phyloP scores from a whole-genome alignment of 768 basidiomycete species.

The Asterophora parasitica region DNA sequence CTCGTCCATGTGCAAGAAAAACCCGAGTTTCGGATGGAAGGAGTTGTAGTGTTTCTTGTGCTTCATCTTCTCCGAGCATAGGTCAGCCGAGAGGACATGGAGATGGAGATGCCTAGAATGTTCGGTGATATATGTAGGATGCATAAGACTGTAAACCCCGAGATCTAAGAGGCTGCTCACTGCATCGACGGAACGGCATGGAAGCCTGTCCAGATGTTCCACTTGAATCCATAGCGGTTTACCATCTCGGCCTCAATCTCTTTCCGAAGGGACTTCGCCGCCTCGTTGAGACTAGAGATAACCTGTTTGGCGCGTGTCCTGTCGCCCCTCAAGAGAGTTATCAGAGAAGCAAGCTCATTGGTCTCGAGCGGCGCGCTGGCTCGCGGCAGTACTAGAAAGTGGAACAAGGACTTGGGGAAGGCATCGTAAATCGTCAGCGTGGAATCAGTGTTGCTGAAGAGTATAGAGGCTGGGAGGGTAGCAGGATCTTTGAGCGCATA shows the following conservation, averaged over 20 bases:
- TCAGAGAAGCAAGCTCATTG: conserved; percentile 47
- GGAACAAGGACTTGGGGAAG: conserved; percentile 82
- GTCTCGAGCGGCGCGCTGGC: conserved; percentile 27
- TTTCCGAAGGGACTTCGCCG: conserved; percentile 48
- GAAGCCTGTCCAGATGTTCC: conserved; percentile 79
- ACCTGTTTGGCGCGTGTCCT: conserved; percentile 51
- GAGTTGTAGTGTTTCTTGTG: conserved; percentile 90
- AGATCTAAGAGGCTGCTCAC: conserved; percentile 41
- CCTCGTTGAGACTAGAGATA: conserved; percentile 47
- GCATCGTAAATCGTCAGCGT: conserved; percentile 69
- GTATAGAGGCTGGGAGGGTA: conserved; percentile 53
- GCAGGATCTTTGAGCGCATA: conserved; percentile 55
- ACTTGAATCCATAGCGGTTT: conserved; percentile 64
- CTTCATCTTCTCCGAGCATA: conserved; percentile 67
- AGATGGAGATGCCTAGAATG: conserved; percentile 68
- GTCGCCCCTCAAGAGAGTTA: conserved; percentile 49
- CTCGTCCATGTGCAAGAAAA: conserved; percentile 74
- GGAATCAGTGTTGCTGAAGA: conserved; percentile 49
- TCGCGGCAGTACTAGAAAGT: conserved; percentile 83
- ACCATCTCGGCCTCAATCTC: conserved; percentile 81
- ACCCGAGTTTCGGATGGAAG: conserved; percentile 80
- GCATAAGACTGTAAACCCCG: background rate
- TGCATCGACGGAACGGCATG: conserved; percentile 84
- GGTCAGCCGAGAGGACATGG: conserved; percentile 80
- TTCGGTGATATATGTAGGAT: conserved; percentile 1